Evolutionary conservation across 495 filamentous ascomycete genomes (phyloP), one percentile per base, ranked within the genome.

Genomic region (Hypoxylon subgilvum): DNA sequence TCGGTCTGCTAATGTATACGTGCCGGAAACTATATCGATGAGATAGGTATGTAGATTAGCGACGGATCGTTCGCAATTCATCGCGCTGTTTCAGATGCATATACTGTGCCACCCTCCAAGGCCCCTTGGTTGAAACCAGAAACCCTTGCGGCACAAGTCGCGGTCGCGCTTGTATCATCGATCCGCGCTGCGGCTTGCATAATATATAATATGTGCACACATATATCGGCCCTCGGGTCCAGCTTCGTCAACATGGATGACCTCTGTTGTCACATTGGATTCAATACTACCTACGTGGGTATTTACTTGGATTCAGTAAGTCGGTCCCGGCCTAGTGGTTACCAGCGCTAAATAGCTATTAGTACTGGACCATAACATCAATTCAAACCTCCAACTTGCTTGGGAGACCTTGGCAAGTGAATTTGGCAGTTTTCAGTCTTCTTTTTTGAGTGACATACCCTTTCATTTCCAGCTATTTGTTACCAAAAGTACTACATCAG

Each of bases 81-180:
- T 52, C 56, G 57, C 41, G 62, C 30, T 41, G 62, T 65, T 65
- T 65, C 62, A 65, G 57, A 61, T 61, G 22, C 42, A 46, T 41
- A 45, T 57, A 35, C 45, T 61, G 56, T 65, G 23, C 46, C 56
- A 55, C 38, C 38, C 30, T 19, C 43, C 31, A 53, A 47, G 38
- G 38, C 22, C 38, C 23, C 49, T 49, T 44, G 48, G 52, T 36
- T 28, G 43, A 25, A 52, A 51, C 39, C 31, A 40, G 39, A 43
- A 38, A 39, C 40, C 31, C 41, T 60, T 23, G 42, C 31, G 27
- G 19, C 10, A 34, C 31, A 22, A 45, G 45, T 34, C 45, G 35
- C 13, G 31, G 42, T 51, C 46, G 36, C 40, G 58, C 40, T 55
- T 55, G 52, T 52, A 47, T 62, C 52, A 41, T 52, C 52, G 36